Evolutionary conservation across 1,284 basidiomycete species (phyloP), one percentile per base, ranked within the genome.

Genomic region (Ustilago nuda): DNA sequence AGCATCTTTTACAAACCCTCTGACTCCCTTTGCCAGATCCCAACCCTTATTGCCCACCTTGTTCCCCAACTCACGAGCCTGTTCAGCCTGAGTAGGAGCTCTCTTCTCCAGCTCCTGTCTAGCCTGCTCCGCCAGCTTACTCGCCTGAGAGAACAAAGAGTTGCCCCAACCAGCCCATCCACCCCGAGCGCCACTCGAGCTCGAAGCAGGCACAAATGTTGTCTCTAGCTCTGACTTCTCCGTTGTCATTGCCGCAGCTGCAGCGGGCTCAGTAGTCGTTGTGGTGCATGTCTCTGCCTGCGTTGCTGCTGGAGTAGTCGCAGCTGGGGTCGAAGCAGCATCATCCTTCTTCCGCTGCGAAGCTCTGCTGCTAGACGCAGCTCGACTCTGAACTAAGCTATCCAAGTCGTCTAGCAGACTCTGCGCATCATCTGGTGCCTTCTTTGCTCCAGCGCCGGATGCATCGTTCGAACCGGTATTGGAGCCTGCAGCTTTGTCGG

Each of bases 91-190:
- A 9, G 61, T 65, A 12, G 73, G 77, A 3, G 82, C 80, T 0
- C 82, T 61, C 64, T 83, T 82, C 41, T 83, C 82, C 50, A 85
- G 60, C 60, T 85, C 84, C 30, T 79, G 72, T 36, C 83, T 63
- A 11, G 84, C 84, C 48, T 84, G 82, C n/a, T 82, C 83, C 12
- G 83, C 82, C 30, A 85, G 63, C 51, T 80, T 80, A 17, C 79
- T 78, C 5, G 84, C 84, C 19, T 76, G 75, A 1, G 76, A 76
- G 65, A 91, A 91, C 78, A 89, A 90, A 54, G 90, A 88, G 60
- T 82, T 57, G 73, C 87, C 89, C 52, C 89, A 90, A 11, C 88
- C 92, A 8, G 88, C 92, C 39, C 90, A 93, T 23, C 92, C 56
- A 27, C 56, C 92, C 0, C 93, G 19, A 45, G 43, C 43, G 19